A percentile compares a stretch with the other conserved stretches of the same genome.
Evolutionary conservation across 2,329 filamentous ascomycete genomes (phyloP).

Genomic region (Alternaria rosae): DNA sequence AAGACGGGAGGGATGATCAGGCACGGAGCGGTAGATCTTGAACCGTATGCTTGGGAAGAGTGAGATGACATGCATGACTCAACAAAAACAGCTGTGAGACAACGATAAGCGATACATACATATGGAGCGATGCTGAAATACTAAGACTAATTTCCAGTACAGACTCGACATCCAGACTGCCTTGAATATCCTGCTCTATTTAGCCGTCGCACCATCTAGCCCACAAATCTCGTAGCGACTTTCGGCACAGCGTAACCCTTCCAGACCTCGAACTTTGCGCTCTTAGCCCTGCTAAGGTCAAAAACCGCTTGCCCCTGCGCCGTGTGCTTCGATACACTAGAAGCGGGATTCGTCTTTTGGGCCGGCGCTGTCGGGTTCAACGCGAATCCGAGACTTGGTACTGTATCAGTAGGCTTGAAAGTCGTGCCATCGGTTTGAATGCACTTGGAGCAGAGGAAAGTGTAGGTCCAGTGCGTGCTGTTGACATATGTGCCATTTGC

Average conservation of each 20-base stretch:
- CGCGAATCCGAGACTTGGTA: constrained; percentile 34
- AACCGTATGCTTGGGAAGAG: not conserved
- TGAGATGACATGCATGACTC: not conserved
- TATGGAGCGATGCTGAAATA: not conserved
- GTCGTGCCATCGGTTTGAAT: constrained; percentile 41
- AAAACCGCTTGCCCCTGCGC: constrained; percentile 30
- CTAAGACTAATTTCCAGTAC: not conserved
- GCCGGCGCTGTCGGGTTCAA: constrained; percentile 27
- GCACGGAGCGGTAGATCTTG: not conserved
- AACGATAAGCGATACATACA: not conserved
- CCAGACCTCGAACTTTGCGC: constrained; percentile 33
- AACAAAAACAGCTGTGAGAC: not conserved
- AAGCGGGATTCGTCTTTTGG: constrained; percentile 23
- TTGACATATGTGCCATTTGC: constrained; percentile 62
- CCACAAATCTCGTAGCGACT: constrained; percentile 1
- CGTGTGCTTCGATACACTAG: constrained; percentile 29
- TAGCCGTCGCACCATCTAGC: constrained; percentile 3
- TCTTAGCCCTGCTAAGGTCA: constrained; percentile 34
- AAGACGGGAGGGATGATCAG: not conserved
- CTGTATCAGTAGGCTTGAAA: constrained; percentile 29
- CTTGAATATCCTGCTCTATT: not conserved
- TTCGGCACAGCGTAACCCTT: constrained; percentile 27
- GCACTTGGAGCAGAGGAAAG: constrained; percentile 59
- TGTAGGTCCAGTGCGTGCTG: constrained; percentile 61
- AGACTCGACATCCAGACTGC: not conserved